phyloP scores from a whole-genome alignment of 108 stramenopile genomes.

The Mediolabrus comicus region DNA sequence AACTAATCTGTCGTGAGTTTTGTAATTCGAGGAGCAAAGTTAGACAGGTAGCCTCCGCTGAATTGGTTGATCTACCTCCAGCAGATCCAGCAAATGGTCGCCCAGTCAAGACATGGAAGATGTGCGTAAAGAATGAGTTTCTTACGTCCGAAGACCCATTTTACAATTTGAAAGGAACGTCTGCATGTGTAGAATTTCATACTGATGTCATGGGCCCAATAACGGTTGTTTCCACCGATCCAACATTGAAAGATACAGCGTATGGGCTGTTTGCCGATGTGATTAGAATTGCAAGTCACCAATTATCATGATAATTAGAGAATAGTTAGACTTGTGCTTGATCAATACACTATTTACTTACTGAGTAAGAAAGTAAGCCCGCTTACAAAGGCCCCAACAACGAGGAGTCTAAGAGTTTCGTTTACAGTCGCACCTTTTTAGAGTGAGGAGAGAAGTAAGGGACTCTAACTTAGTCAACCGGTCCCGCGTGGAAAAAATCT shows the following conservation, averaged over 20 bases:
- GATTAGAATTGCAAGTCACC: conserved; percentile 25
- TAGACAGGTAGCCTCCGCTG: conserved; percentile 29
- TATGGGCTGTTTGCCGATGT: conserved; percentile 43
- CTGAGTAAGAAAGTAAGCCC: too few species aligned
- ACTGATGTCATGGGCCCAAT: conserved; percentile 35
- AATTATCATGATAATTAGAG: not conserved
- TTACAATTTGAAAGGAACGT: conserved; percentile 27
- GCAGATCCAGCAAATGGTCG: not conserved
- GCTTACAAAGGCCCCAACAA: too few species aligned
- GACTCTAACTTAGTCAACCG: too few species aligned
- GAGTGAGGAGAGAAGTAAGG: too few species aligned
- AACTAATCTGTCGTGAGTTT: conserved; percentile 10
- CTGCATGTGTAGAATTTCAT: conserved; percentile 19
- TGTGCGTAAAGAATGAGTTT: conserved; percentile 9
- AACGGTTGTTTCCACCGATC: conserved; percentile 21
- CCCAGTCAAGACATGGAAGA: conserved; percentile 23
- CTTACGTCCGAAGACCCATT: conserved; percentile 22
- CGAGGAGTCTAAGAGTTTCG: too few species aligned
- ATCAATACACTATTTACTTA: too few species aligned
- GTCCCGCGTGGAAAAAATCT: too few species aligned
- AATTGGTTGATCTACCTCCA: not conserved
- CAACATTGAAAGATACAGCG: conserved; percentile 38
- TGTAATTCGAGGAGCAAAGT: conserved; percentile 22
- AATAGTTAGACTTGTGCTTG: too few species aligned
- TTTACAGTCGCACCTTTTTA: too few species aligned